phyloP scores from a whole-genome alignment of 306 rosid genomes.

The Arachis hypogaea region DNA sequence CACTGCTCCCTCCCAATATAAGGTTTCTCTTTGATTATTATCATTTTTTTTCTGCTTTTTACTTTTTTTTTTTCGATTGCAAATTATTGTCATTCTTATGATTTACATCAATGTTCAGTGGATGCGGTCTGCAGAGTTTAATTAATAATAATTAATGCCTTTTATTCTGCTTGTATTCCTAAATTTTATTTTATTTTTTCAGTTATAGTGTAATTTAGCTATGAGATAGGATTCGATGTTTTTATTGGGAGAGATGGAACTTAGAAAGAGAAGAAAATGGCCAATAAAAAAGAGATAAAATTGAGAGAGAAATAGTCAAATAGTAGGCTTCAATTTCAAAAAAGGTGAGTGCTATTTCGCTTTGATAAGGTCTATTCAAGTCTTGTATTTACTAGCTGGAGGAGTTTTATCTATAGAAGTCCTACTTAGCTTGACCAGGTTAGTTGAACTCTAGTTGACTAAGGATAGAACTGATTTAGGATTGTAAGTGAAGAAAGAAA shows the following conservation, averaged over 20 bases:
- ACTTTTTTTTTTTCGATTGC: background rate
- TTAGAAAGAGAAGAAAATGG: background rate
- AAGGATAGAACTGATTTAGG: background rate
- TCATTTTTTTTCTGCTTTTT: background rate
- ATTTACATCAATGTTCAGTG: background rate
- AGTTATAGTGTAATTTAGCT: conserved; percentile 10
- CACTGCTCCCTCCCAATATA: conserved; percentile 34
- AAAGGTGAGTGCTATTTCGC: background rate
- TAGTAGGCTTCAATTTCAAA: conserved; percentile 1
- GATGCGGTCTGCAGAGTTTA: background rate
- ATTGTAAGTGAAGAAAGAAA: too few relatives aligned
- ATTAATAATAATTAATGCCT: background rate
- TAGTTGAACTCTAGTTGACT: background rate
- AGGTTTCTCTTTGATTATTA: conserved; percentile 30
- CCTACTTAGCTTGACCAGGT: background rate
- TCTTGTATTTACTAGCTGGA: background rate
- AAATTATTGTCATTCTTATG: background rate
- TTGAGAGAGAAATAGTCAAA: background rate
- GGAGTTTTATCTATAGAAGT: background rate
- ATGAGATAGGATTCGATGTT: background rate
- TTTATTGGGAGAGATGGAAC: background rate
- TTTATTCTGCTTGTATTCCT: background rate
- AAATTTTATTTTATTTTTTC: too few relatives aligned
- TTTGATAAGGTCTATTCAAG: background rate
- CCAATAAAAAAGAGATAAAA: background rate